These are phyloP conservation scores for Verticillium tricorpus DNA, from an alignment of 2,329 filamentous ascomycete species.

Conservation along the genomic window DNA sequence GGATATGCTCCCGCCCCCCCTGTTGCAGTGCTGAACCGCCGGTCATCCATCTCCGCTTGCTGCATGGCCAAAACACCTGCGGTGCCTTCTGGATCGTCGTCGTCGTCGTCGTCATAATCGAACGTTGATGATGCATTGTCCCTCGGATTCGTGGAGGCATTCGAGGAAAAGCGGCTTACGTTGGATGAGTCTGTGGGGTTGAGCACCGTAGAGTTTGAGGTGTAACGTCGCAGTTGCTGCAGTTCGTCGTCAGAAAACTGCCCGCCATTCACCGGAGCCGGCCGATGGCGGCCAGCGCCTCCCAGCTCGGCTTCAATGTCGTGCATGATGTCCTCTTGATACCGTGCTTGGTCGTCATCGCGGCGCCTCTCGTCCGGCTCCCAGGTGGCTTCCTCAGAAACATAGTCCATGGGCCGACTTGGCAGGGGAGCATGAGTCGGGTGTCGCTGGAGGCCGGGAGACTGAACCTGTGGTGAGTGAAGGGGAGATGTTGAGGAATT, in stretches of 20 bases:
- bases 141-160: slow-evolving; percentile 33
- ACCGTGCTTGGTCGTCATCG: slow-evolving; percentile 28
- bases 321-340: slow-evolving; percentile 50
- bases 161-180: slow-evolving; percentile 34
- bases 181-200: slow-evolving; percentile 28
- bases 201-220: slow-evolving; percentile 38
- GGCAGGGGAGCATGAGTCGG: slow-evolving; percentile 57
- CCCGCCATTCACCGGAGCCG: slow-evolving; percentile 38
- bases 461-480: slow-evolving; percentile 39
- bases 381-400: slow-evolving; percentile 38
- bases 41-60: slow-evolving; percentile 75
- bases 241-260: slow-evolving; percentile 40
- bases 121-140: slow-evolving; percentile 30
- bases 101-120: slow-evolving; percentile 60
- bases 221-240: slow-evolving; percentile 43
- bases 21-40: slow-evolving; percentile 41
- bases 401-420: slow-evolving; percentile 43
- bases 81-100: slow-evolving; percentile 83
- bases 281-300: slow-evolving; percentile 31
- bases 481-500: slow-evolving; percentile 45
- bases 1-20: slow-evolving; percentile 35
- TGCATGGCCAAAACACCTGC: slow-evolving; percentile 80
- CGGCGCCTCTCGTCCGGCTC: slow-evolving; percentile 27
- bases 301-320: slow-evolving; percentile 54
- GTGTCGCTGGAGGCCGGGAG: slow-evolving; percentile 47